Conservation (phyloP, 148 eudicot genomes). For the Spergularia marina region DNA sequence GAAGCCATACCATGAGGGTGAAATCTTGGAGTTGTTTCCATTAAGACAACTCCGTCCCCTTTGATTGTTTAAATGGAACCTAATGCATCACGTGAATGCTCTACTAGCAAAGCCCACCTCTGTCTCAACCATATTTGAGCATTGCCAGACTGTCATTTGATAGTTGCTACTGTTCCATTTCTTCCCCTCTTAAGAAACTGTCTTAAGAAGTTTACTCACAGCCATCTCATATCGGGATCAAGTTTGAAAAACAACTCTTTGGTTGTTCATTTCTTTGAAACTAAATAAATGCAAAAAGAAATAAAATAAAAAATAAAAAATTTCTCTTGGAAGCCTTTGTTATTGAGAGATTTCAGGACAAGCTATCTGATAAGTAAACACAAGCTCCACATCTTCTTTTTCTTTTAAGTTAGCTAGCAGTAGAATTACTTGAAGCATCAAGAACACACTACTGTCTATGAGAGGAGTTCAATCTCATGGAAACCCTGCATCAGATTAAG, state of each 20-base stretch:
- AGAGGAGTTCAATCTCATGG: background rate
- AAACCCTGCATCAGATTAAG: background rate
- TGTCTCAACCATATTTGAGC: background rate
- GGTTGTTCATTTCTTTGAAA: background rate
- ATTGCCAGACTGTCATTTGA: too few relatives aligned
- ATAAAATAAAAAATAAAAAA: background rate
- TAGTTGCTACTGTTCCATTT: background rate
- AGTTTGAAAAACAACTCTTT: background rate
- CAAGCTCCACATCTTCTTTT: background rate
- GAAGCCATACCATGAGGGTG: background rate
- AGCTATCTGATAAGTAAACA: constrained; percentile 4
- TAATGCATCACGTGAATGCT: background rate
- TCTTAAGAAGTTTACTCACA: background rate
- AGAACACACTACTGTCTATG: background rate
- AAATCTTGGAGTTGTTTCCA: background rate
- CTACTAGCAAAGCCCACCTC: background rate
- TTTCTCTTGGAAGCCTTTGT: background rate
- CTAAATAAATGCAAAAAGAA: too few relatives aligned
- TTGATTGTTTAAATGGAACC: background rate
- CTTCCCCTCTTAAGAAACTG: background rate
- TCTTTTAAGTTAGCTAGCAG: background rate
- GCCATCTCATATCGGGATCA: background rate
- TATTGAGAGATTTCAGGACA: background rate
- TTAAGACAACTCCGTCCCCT: background rate
- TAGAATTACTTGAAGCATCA: too few relatives aligned